Percentiles rank a stretch among this genome's conserved stretches.
Conservation (phyloP, 208 protist genomes). For the Acanthamoeba sp. region DNA sequence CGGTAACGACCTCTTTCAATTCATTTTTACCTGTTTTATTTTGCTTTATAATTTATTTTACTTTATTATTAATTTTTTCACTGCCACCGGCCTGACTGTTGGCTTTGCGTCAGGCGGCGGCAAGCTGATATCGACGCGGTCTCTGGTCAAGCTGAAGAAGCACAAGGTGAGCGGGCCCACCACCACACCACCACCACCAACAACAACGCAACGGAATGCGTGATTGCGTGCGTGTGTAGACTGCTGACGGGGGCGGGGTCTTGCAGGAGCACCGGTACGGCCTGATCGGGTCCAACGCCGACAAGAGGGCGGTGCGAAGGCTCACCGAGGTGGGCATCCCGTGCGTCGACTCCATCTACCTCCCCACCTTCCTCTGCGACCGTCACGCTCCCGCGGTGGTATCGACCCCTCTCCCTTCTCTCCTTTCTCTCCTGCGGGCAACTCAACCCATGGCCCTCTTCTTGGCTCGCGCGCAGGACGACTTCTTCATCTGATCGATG, state of each 20-base stretch:
- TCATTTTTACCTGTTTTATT: neutral
- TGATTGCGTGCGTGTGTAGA: too few species aligned
- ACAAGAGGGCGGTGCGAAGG: neutral
- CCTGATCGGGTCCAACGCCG: constrained; percentile 23
- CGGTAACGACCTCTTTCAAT: neutral
- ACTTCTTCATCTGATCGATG: too few species aligned
- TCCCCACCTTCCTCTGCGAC: constrained; percentile 44
- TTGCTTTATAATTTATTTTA: neutral
- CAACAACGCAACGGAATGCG: too few species aligned
- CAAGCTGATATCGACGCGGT: constrained; percentile 20
- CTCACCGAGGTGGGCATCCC: constrained; percentile 15
- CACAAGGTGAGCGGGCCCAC: neutral
- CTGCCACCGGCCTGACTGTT: too few species aligned
- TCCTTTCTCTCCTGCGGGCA: neutral
- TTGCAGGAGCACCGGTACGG: constrained; percentile 54
- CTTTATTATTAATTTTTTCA: neutral
- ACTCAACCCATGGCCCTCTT: neutral
- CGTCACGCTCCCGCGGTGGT: constrained; percentile 8
- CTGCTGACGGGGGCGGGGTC: too few species aligned
- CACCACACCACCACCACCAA: neutral
- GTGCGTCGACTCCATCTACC: constrained; percentile 33
- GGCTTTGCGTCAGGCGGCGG: constrained; percentile 18
- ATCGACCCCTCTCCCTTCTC: neutral
- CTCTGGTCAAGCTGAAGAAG: constrained; percentile 16
- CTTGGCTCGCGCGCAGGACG: too few species aligned